Conservation (phyloP, 2,329 filamentous ascomycete species). For the Biscogniauxia mediterranea region DNA sequence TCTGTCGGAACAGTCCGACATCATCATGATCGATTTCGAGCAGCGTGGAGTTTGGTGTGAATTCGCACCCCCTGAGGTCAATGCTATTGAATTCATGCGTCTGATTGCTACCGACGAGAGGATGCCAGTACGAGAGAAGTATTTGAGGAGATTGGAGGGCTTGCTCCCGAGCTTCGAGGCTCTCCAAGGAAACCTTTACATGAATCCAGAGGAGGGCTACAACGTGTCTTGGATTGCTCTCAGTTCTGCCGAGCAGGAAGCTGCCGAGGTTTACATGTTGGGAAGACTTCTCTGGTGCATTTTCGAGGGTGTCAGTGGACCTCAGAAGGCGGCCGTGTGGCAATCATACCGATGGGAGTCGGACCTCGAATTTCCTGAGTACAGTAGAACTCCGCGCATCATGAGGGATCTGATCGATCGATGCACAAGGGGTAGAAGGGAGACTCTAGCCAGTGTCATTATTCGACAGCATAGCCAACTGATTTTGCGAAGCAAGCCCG, state of each 20-base stretch:
- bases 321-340: slow-evolving; percentile 56
- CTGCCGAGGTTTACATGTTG: slow-evolving; percentile 62
- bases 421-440: slow-evolving; percentile 50
- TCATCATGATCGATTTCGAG: slow-evolving; percentile 61
- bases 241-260: slow-evolving; percentile 50
- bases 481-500: slow-evolving; percentile 38
- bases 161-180: slow-evolving; percentile 48
- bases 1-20: slow-evolving; percentile 44
- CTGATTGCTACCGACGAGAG: slow-evolving; percentile 50
- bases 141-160: slow-evolving; percentile 39
- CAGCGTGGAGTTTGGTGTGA: slow-evolving; percentile 63
- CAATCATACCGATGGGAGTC: slow-evolving; percentile 58
- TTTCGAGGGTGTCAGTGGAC: slow-evolving; percentile 59
- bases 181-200: slow-evolving; percentile 43
- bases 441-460: slow-evolving; percentile 44
- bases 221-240: slow-evolving; percentile 57
- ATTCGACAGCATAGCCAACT: slow-evolving; percentile 46
- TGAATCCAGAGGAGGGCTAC: slow-evolving; percentile 49
- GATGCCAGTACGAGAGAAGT: slow-evolving; percentile 42
- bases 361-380: slow-evolving; percentile 54
- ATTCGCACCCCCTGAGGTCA: slow-evolving; percentile 60
- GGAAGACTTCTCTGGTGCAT: slow-evolving; percentile 61
- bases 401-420: slow-evolving; percentile 49
- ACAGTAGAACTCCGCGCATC: slow-evolving; percentile 43
- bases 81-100: slow-evolving; percentile 57